Percentiles rank a stretch among this genome's conserved stretches.
Evolutionary conservation across 441 rosid species (phyloP).

Genomic region (Bruguiera hainesii): DNA sequence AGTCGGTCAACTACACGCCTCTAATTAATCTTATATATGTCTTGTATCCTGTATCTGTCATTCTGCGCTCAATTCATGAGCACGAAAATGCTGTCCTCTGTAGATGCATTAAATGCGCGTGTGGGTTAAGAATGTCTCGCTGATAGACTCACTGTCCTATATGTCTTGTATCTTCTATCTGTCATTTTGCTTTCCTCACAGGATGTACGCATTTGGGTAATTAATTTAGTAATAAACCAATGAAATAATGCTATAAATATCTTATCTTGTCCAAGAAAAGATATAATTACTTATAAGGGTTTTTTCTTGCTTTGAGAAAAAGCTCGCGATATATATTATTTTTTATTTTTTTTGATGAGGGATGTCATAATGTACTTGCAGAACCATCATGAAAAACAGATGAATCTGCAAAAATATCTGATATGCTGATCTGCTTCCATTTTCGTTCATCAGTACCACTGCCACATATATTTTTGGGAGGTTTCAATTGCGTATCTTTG

Average conservation of each 20-base stretch:
- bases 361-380: conserved; percentile 37
- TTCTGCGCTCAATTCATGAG: conserved; percentile 17
- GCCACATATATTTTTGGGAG: conserved; percentile 8
- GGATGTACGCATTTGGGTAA: not conserved
- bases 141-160: not conserved
- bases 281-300: conserved; percentile 6
- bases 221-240: no score
- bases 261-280: conserved; percentile 24
- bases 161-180: not conserved
- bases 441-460: conserved; percentile 16
- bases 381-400: conserved; percentile 33
- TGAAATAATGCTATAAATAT: not conserved
- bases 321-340: conserved; percentile 21
- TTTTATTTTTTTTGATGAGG: conserved; percentile 8
- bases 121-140: not conserved
- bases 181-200: not conserved
- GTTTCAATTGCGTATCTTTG: conserved; percentile 27
- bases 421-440: conserved; percentile 27
- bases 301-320: conserved; percentile 22
- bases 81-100: not conserved
- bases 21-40: not conserved
- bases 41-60: conserved; percentile 5
- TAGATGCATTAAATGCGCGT: conserved; percentile 9
- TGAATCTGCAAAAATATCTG: conserved; percentile 38
- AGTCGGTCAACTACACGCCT: conserved; percentile 11